Base-by-base conservation (phyloP, 805 yeast species). In the Candida alai region DNA sequence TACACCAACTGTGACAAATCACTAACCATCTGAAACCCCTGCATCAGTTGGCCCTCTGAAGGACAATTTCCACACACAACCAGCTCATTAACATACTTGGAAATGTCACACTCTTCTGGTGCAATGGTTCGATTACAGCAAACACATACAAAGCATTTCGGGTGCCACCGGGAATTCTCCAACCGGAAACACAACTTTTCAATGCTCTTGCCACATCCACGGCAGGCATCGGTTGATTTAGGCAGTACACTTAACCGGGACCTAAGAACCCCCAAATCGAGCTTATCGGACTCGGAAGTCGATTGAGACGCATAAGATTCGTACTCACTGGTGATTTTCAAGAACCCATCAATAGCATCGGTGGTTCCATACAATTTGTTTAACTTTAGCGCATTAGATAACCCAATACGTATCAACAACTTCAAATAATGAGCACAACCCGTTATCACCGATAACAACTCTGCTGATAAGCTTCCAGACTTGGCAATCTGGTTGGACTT, bases 351-450 rank as follows among this genome's bases (percentile, higher is more conserved):
- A 21, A 84, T 62, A 1, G 87, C 84, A 24, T 59, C 65, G 0
- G 81, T 73, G 6, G 83, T 71, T 20, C 74, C 76, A 6, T 73
- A 64, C 3, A 68, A 48, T 44, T 73, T 75, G 54, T 84, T 84
- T 36, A 73, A 65, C 36, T 74, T 79, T n/a, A 93, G 64, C 0
- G 96, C 85, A 44, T 79, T 78, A 39, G 78, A 74, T 26, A 93
- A 70, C 0, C 96, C 93, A 49, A 78, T 77, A 42, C 97, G 68
- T 4, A 90, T 83, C 15, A 93, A 64, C 5, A 90, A 68, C 56
- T 93, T 93, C 48, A 93, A 67, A 57, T 88, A 90, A 54, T 93
- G 97, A 0, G 98, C 97, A 47, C 90, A 65, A 0, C 94, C 88
- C 1, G 96, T 86, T 4, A 89, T 89, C 8, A 89, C 77, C 0